phyloP scores from a whole-genome alignment of 2,329 filamentous ascomycete genomes.

The Ceratocystis lukuohia region DNA sequence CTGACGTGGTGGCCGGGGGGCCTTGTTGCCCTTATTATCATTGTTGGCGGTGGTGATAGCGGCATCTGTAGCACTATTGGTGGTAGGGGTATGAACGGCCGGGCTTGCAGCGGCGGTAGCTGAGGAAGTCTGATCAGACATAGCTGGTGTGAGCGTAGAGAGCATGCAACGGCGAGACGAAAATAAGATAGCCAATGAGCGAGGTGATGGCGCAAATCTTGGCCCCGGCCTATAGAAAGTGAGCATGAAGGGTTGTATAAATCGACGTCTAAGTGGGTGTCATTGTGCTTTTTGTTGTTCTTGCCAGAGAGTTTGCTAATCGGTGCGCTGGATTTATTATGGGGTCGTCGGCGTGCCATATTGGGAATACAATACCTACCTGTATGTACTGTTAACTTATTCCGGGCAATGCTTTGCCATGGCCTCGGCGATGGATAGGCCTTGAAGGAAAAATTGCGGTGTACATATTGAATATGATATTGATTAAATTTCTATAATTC shows the following conservation, averaged over 20 bases:
- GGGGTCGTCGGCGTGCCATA: neutral
- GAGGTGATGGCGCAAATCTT: slow-evolving; percentile 4
- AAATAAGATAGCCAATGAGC: neutral
- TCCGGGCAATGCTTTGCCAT: neutral
- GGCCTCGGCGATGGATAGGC: neutral
- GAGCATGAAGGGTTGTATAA: slow-evolving; percentile 6
- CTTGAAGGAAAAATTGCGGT: neutral
- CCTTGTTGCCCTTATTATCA: slow-evolving; percentile 6
- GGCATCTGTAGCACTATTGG: neutral
- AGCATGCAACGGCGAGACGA: slow-evolving; percentile 1
- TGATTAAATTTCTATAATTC: neutral
- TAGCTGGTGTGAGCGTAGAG: slow-evolving; percentile 5
- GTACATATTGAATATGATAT: neutral
- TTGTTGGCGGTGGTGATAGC: neutral
- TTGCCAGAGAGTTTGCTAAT: neutral
- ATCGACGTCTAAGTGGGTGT: neutral
- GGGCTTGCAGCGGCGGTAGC: neutral
- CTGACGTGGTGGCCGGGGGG: slow-evolving; percentile 10
- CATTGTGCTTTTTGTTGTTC: neutral
- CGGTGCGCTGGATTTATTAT: slow-evolving; percentile 4
- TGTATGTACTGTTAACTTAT: slow-evolving; percentile 1
- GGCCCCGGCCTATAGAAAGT: neutral
- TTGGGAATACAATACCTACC: slow-evolving; percentile 5
- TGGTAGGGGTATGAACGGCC: neutral
- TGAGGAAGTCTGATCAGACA: slow-evolving; percentile 14